Base-by-base conservation (phyloP, 768 basidiomycete genomes). In the Amanita molliuscula region DNA sequence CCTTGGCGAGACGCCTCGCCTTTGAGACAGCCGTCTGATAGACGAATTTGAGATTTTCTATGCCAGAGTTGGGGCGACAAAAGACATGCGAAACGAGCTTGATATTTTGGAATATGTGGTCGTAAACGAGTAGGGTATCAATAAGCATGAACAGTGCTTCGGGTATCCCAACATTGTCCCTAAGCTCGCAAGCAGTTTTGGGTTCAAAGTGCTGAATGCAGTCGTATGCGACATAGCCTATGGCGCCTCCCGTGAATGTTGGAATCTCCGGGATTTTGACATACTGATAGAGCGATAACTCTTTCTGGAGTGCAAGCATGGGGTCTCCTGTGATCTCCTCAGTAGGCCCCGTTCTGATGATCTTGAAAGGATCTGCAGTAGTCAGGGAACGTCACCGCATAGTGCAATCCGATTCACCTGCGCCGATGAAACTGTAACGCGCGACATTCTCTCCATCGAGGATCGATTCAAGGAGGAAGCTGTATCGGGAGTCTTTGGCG, bases 31-130 rank as follows among this genome's bases (percentile, higher is more conserved):
- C 91, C 2, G 86, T 88, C 55, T 88, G 79, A 64, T 97, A 97
- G n/a, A 88, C 80, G 58, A 88, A 88, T 3, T 82, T 72, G 31
- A 96, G 68, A 60, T 86, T 87, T 43, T 72, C 74, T 6, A 79
- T 67, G 1, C 76, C 80, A 16, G 79, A 74, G 58, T 82, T 77
- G 54, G 72, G 78, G 0, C 91, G 89, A 54, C 82, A 78, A 69
- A 93, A 91, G 54, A 98, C 88, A 62, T 99, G 96, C 15, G 95
- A 95, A 58, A 98, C 92, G 55, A 97, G 79, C 65, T 96, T 97
- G 67, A 98, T 69, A 33, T 77, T 89, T 66, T 97, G 95, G 73
- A 79, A 96, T 53, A 98, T 82, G 66, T 98, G 96, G 63, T 99
- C 96, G 66, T 92, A 98, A 60, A 98, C 80, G 64, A 99, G 78